Evolutionary conservation across 2,329 filamentous ascomycete genomes (phyloP), one percentile per base, ranked within the genome.

Genomic region (Metarhizium rileyi): DNA sequence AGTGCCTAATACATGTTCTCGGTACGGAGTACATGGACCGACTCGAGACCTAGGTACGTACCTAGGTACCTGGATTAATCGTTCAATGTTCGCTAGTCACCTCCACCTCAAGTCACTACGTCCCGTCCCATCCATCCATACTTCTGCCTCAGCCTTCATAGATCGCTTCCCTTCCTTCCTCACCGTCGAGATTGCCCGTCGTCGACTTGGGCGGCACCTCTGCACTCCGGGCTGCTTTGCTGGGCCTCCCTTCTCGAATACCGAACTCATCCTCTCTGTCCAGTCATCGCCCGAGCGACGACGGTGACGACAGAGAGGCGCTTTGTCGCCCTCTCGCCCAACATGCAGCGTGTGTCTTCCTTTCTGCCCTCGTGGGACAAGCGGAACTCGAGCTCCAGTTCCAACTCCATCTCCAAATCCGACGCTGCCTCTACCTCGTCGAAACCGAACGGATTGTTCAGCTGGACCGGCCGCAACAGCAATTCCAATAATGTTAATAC

Each of bases 401-500:
- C 55, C 49, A 57, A 58, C 52, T 63, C 61, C 47, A 61, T 53
- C 45, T 64, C 63, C 36, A 54, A 61, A 57, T 62, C 66, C 16
- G 33, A 4, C 16, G 14, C 36, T 40, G 16, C 36, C 16, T 40
- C 36, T 22, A 16, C 36, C 16, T 3, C 38, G 7, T 9, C 20
- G 22, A 63, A 63, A 52, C 54, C 58, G 40, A 49, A 55, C 44
- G 55, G 61, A 53, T 62, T 74, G 28, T 73, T 73, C 51, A 66
- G 68, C 46, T 74, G 72, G 71, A 66, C 70, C 56, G 67, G 64
- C 64, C 73, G 53, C 80, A 83, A 52, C 74, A 51, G 57, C 47
- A 61, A 53, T 40, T 50, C 54, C 23, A 52, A 56, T 18, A 54
- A 57, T 22, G 18, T 7, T 7, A 48, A 49, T 33, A 54, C 25